Evolutionary conservation across 768 basidiomycete species (phyloP), one percentile per base, ranked within the genome.

Genomic region (Hortiboletus flavorubellus): DNA sequence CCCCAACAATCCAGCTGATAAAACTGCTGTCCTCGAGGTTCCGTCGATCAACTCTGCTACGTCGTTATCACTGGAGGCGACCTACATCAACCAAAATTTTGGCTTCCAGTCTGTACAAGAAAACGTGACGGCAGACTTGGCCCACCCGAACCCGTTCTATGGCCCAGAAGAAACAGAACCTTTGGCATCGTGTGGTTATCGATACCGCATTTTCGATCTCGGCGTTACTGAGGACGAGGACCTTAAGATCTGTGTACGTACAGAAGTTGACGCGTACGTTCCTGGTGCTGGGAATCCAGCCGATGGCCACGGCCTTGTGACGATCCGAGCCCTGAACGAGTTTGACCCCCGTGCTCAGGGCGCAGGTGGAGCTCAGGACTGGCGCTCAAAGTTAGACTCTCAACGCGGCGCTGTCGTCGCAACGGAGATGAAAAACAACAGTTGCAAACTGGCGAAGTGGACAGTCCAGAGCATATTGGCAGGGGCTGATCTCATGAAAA

Each of bases 391-490:
- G 74, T 76, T 99, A 41, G 97, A 99, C 73, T 86, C 90, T 5
- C 94, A 98, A 73, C 85, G 94, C 43, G 97, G 97, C 59, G 97
- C 97, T 2, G 96, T 99, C 41, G 94, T 98, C 56, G 93, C 97
- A 35, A 95, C 93, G 26, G 97, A 99, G 79, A 98, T 98, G 97
- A 99, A 98, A 78, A 99, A 99, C 75, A 99, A 99, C 76, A 91
- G 88, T 64, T 94, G 88, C 76, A 99, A 99, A 72, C 81, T 99
- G 30, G 94, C 95, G 18, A 89, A 96, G 66, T 99, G 96, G 94
- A 87, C 96, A 0, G 91, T 98, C 16, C 94, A 98, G 77, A 90
- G 90, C 67, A 80, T 98, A 38, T 78, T 99, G 35, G 93, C 97
- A 42, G 97, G 97, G 42, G 96, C 94, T 21, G 97, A 98, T 48